A percentile compares a stretch with the other conserved stretches of the same genome.
Evolutionary conservation across 2,329 filamentous ascomycete species (phyloP).

Genomic region (Colletotrichum sp.): DNA sequence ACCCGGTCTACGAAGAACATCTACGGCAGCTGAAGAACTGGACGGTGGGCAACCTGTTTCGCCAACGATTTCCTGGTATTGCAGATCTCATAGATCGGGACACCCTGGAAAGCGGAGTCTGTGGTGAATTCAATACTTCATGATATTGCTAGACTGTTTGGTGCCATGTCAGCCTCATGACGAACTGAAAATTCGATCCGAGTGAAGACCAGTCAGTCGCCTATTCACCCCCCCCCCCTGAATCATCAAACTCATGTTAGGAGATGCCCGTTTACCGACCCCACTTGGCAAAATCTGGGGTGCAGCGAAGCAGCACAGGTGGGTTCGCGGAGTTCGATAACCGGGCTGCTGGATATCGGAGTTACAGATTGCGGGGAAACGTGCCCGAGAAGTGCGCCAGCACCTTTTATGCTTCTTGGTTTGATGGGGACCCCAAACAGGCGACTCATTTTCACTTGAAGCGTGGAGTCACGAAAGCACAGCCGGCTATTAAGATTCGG

Average conservation of each 20-base stretch:
- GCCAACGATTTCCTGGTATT: conserved; percentile 28
- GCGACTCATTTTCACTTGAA: background rate
- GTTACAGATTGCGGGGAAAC: background rate
- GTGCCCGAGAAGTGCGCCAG: background rate
- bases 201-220: background rate
- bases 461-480: background rate
- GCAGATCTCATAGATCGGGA: background rate
- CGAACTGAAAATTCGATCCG: background rate
- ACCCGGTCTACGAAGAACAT: conserved; percentile 35
- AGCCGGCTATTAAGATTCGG: background rate
- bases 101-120: background rate
- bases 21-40: conserved; percentile 32
- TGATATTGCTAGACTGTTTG: background rate
- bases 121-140: background rate
- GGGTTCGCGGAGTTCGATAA: background rate
- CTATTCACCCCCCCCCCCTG: background rate
- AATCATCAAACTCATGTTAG: background rate
- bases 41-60: conserved; percentile 30
- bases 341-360: background rate
- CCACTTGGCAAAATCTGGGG: background rate
- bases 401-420: background rate
- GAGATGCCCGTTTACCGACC: background rate
- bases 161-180: background rate
- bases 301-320: background rate
- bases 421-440: background rate